Evolutionary conservation across 306 rosid genomes (phyloP).

Genomic region (Castanea sativa): DNA sequence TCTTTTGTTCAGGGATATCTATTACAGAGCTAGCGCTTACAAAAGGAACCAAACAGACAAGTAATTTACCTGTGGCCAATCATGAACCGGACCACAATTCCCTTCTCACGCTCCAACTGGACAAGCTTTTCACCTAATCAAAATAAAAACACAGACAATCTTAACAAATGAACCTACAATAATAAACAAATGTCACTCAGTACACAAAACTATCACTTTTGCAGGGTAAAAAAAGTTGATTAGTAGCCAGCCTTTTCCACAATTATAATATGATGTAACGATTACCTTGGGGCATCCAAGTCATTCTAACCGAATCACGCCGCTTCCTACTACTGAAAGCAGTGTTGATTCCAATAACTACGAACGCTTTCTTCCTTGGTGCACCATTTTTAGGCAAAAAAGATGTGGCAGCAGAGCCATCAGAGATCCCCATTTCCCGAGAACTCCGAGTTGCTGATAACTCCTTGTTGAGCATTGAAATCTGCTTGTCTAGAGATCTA

Average conservation of each 20-base stretch:
- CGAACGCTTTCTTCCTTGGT: slow-evolving; percentile 64
- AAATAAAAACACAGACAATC: neutral
- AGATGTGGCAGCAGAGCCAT: slow-evolving; percentile 31
- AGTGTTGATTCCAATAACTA: slow-evolving; percentile 94
- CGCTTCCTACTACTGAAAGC: slow-evolving; percentile 97
- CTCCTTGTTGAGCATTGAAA: slow-evolving; percentile 77
- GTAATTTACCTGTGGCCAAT: slow-evolving; percentile 89
- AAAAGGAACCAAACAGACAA: neutral
- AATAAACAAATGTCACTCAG: neutral
- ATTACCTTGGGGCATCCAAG: slow-evolving; percentile 99
- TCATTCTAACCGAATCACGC: slow-evolving; percentile 96
- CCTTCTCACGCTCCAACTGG: slow-evolving; percentile 91
- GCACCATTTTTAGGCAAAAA: slow-evolving; percentile 21
- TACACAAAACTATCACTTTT: no score
- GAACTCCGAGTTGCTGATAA: slow-evolving; percentile 75
- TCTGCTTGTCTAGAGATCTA: slow-evolving; percentile 88
- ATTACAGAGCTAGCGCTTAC: neutral
- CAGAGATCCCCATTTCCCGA: slow-evolving; percentile 43
- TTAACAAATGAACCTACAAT: slow-evolving; percentile 28
- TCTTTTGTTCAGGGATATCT: neutral
- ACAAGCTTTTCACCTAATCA: slow-evolving; percentile 76
- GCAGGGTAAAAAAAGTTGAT: no score
- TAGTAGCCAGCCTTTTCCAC: no score
- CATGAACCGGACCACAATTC: slow-evolving; percentile 91
- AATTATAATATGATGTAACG: neutral